Evolutionary conservation across 192 early-diverging fungal species (phyloP), one percentile per base, ranked within the genome.

Genomic region (Podila epigama): DNA sequence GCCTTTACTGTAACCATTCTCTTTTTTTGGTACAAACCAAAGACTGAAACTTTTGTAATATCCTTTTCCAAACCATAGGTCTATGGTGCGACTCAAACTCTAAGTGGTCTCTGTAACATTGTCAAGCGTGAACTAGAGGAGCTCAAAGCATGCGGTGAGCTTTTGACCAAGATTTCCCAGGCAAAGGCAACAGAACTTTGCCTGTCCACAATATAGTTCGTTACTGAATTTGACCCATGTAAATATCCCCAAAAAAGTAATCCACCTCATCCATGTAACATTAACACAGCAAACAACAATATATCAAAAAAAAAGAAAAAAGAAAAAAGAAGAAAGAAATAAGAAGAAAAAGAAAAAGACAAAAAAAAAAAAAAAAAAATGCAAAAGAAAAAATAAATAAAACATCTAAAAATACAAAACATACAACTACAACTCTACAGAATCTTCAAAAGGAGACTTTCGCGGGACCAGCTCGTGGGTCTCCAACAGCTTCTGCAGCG

Each of bases 391-490:
- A 18, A 37, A 13, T 36, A 48, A 44, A 48, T 44, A 48, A 22
- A 48, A 22, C 16, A 48, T 20, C 44, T 22, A 22, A 22, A 22
- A 48, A 48, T 48, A 7, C n/a, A 20, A 22, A n/a, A 48, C 11
- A 48, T 22, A 22, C 8, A 48, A 22, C 44, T 48, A 48, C n/a
- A 48, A 22, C 5, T 48, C 44, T 48, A 48, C 44, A 2, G 63
- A 37, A 31, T 65, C 52, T 42, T 53, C 25, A 52, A 65, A 65
- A 1, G 63, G 63, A 7, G 63, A 65, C 15, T 20, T 40, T 22
- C 55, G 54, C 20, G 63, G 52, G n/a, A 65, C 63, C 16, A 65
- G 63, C 22, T 65, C 63, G 52, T 65, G 51, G 18, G 51, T 55
- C 37, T 65, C 63, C 3, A 65, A 36, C 16, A 65, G 40, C n/a